Conservation (phyloP, 306 rosid species). For the barrel medic (Medicago truncatula) region DNA sequence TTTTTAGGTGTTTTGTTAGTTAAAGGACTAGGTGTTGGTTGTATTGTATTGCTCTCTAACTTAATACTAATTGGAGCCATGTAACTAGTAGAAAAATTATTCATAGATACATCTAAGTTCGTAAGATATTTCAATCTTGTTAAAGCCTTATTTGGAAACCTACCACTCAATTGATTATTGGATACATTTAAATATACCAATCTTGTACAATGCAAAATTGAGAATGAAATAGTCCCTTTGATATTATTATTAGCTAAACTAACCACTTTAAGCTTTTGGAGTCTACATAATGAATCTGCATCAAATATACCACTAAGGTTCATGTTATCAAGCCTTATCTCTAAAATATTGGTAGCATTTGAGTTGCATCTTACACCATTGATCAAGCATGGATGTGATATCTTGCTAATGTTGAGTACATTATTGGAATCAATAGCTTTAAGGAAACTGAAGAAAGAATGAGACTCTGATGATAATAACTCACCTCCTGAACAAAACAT, state of each 20-base stretch:
- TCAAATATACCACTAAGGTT: constrained; percentile 47
- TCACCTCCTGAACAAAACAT: constrained; percentile 37
- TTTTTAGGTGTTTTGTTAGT: background rate
- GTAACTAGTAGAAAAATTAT: constrained; percentile 43
- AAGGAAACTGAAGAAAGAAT: constrained; percentile 45
- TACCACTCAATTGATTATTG: constrained; percentile 63
- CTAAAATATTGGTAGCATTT: constrained; percentile 41
- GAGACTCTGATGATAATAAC: constrained; percentile 43
- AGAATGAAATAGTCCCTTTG: constrained; percentile 47
- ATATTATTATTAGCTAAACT: constrained; percentile 52
- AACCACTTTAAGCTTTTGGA: constrained; percentile 39
- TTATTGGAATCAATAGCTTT: constrained; percentile 46
- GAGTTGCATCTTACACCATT: constrained; percentile 43
- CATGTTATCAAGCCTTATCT: constrained; percentile 44
- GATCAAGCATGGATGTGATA: constrained; percentile 42
- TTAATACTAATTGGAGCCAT: constrained; percentile 24
- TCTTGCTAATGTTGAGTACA: constrained; percentile 42
- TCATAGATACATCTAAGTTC: constrained; percentile 61
- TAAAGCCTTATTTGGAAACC: constrained; percentile 53
- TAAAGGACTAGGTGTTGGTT: constrained; percentile 33
- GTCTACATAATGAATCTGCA: constrained; percentile 47
- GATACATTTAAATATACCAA: constrained; percentile 60
- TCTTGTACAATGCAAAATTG: constrained; percentile 54
- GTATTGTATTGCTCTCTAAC: background rate
- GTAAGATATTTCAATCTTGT: constrained; percentile 53